These are phyloP conservation scores for Anthracocystis walkeri DNA, from an alignment of 1,284 basidiomycete species.

Conservation along the genomic window DNA sequence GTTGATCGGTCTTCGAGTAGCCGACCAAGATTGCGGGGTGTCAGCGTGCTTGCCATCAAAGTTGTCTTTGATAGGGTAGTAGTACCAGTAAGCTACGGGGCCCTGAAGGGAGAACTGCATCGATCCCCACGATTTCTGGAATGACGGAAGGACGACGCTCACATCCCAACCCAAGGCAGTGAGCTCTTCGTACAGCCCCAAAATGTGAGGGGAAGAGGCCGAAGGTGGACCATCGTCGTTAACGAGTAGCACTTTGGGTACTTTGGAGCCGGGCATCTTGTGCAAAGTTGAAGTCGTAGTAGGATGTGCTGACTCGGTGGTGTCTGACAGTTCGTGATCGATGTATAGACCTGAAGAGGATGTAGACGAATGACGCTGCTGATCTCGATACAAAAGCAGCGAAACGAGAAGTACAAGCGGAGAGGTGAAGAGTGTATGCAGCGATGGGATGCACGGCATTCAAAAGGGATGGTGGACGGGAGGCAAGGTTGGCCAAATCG, in stretches of 20 bases:
- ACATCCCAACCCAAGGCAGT: constrained; percentile 61
- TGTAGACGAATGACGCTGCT: neutral
- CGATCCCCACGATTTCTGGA: constrained; percentile 62
- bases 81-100: constrained; percentile 66
- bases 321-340: constrained; percentile 34
- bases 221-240: constrained; percentile 68
- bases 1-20: constrained; percentile 54
- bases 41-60: constrained; percentile 49
- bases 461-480: neutral
- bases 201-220: constrained; percentile 61
- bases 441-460: constrained; percentile 16
- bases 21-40: constrained; percentile 58
- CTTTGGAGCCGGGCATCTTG: constrained; percentile 10
- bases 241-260: constrained; percentile 57
- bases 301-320: neutral
- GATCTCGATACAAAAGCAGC: constrained; percentile 30
- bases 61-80: constrained; percentile 64
- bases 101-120: constrained; percentile 60
- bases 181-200: constrained; percentile 60
- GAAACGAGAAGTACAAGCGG: constrained; percentile 30
- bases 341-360: constrained; percentile 18
- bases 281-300: neutral
- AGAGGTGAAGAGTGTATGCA: constrained; percentile 38
- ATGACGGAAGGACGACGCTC: constrained; percentile 64
- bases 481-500: neutral